These are phyloP conservation scores for Daldinia decipiens DNA, from an alignment of 495 filamentous ascomycete species.

Conservation along the genomic window DNA sequence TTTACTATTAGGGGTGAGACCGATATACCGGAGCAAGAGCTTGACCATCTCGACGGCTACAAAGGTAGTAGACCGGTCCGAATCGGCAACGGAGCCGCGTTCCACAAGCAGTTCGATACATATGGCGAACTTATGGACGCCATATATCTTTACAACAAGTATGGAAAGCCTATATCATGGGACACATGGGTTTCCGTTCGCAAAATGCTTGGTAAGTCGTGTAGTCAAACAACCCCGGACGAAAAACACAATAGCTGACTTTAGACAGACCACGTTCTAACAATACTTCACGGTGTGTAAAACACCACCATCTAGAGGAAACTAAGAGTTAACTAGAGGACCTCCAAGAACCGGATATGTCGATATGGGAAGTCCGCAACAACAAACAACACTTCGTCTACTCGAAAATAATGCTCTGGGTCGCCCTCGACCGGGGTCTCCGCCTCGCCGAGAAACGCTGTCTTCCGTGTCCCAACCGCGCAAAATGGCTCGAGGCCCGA, in stretches of 20 bases:
- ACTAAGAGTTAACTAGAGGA: constrained; percentile 8
- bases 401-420: constrained; percentile 81
- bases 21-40: constrained; percentile 73
- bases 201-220: constrained; percentile 61
- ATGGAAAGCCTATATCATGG: constrained; percentile 77
- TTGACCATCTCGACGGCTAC: constrained; percentile 75
- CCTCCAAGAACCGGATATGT: constrained; percentile 70
- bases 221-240: too few relatives aligned
- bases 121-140: constrained; percentile 80
- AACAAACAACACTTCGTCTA: constrained; percentile 78
- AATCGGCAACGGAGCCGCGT: constrained; percentile 79
- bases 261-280: constrained; percentile 61
- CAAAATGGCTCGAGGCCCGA: constrained; percentile 67
- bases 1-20: constrained; percentile 77
- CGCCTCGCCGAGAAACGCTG: constrained; percentile 75
- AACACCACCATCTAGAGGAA: neutral
- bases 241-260: neutral
- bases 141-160: constrained; percentile 82
- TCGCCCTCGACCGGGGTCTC: constrained; percentile 75
- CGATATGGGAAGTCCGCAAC: constrained; percentile 80
- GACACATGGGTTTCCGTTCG: constrained; percentile 73
- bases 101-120: constrained; percentile 78
- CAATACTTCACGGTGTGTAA: constrained; percentile 57
- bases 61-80: constrained; percentile 72
- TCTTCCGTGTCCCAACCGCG: constrained; percentile 73